phyloP scores from a whole-genome alignment of 2,329 filamentous ascomycete genomes.

The Arthrobotrys sphaeroides region DNA sequence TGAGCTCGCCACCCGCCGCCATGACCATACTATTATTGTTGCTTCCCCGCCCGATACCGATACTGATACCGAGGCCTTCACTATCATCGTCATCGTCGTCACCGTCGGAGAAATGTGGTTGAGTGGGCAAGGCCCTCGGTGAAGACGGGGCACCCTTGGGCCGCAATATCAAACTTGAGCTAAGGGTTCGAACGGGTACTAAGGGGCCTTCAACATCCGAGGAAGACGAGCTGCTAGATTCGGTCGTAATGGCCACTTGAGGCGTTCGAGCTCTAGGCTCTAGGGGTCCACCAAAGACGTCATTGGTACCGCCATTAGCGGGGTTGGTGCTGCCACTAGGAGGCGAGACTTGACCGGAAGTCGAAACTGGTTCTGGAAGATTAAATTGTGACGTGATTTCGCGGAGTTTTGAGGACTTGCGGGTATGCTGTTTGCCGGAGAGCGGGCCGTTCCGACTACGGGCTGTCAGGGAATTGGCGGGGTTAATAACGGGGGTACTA shows the following conservation, averaged over 20 bases:
- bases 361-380: slow-evolving; percentile 23
- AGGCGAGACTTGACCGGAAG: not conserved
- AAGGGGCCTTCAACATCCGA: slow-evolving; percentile 28
- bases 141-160: slow-evolving; percentile 24
- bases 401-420: slow-evolving; percentile 38
- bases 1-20: slow-evolving; percentile 4
- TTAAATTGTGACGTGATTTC: slow-evolving; percentile 42
- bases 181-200: slow-evolving; percentile 26
- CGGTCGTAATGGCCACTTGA: slow-evolving; percentile 8
- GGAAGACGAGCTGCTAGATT: slow-evolving; percentile 11
- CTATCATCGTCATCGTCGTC: not conserved
- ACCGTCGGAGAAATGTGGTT: not conserved
- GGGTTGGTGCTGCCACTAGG: not conserved
- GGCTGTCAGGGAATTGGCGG: slow-evolving; percentile 24
- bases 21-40: slow-evolving; percentile 41
- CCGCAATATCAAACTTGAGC: slow-evolving; percentile 46
- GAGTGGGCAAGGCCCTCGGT: not conserved
- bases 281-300: slow-evolving; percentile 2
- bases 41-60: not conserved
- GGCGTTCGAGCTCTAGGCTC: slow-evolving; percentile 1
- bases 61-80: not conserved
- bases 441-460: slow-evolving; percentile 15
- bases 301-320: not conserved
- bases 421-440: slow-evolving; percentile 29
- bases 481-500: slow-evolving; percentile 33